phyloP scores from a whole-genome alignment of 257 asterid genomes.

The Coffea canephora region DNA sequence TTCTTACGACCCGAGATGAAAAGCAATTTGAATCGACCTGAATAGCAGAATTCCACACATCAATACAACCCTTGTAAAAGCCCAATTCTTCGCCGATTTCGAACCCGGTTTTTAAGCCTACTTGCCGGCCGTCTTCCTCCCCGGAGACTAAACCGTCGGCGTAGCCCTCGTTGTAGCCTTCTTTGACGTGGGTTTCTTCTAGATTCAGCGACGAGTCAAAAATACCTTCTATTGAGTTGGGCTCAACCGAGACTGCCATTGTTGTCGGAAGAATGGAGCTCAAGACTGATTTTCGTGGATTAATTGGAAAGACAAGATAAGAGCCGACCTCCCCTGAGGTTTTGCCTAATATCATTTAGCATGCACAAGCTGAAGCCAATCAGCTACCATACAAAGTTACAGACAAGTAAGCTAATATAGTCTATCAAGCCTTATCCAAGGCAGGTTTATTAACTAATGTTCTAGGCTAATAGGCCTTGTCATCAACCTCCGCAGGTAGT shows the following conservation, averaged over 20 bases:
- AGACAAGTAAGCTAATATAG: no score
- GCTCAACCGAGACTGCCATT: constrained; percentile 4
- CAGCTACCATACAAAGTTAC: no score
- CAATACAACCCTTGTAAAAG: constrained; percentile 56
- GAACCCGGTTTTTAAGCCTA: constrained; percentile 49
- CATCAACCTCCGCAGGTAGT: no score
- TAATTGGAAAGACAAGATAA: no score
- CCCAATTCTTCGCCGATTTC: constrained; percentile 60
- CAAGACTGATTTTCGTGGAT: no score
- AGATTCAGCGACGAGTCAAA: constrained; percentile 46
- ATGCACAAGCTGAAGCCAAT: no score
- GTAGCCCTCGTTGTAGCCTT: constrained; percentile 58
- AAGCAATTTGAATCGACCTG: constrained; percentile 39
- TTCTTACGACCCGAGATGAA: constrained; percentile 38
- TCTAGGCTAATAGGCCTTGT: no score
- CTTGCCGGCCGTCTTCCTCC: constrained; percentile 53
- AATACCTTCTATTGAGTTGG: constrained; percentile 28
- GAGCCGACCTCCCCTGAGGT: no score
- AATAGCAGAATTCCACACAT: constrained; percentile 47
- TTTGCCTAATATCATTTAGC: no score
- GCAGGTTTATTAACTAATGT: no score
- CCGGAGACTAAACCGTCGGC: constrained; percentile 55
- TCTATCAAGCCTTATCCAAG: no score
- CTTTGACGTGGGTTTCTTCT: constrained; percentile 50
- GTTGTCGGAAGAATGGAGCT: no score